phyloP scores from a whole-genome alignment of 2,329 filamentous ascomycete genomes.

The Arthrobotrys sphaeroides region DNA sequence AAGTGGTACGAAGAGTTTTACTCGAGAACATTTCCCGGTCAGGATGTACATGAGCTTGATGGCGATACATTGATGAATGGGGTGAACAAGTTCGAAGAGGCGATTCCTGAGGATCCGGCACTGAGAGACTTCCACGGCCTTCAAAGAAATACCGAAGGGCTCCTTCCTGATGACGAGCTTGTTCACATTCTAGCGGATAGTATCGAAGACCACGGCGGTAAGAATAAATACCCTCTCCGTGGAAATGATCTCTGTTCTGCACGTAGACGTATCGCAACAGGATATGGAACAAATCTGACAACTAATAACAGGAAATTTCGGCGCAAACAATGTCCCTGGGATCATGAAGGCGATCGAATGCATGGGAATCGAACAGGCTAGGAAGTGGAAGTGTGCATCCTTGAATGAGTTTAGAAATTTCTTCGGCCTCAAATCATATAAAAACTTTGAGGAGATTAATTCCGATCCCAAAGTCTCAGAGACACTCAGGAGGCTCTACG shows the following conservation, averaged over 20 bases:
- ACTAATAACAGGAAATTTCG: slow-evolving; percentile 67
- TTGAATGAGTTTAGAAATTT: slow-evolving; percentile 87
- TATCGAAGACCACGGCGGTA: slow-evolving; percentile 77
- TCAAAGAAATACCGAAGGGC: slow-evolving; percentile 69
- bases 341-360: slow-evolving; percentile 80
- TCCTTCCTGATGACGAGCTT: slow-evolving; percentile 78
- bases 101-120: slow-evolving; percentile 72
- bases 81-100: slow-evolving; percentile 71
- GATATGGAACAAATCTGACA: neutral
- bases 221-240: slow-evolving; percentile 53
- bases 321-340: slow-evolving; percentile 76
- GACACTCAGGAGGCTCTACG: slow-evolving; percentile 74
- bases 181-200: slow-evolving; percentile 73
- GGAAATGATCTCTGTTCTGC: slow-evolving; percentile 56
- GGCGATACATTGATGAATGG: slow-evolving; percentile 71
- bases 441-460: slow-evolving; percentile 84
- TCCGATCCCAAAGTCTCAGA: slow-evolving; percentile 76
- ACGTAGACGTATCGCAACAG: slow-evolving; percentile 55
- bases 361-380: slow-evolving; percentile 78
- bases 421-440: slow-evolving; percentile 78
- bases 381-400: slow-evolving; percentile 79
- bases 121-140: slow-evolving; percentile 75
- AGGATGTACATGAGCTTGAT: slow-evolving; percentile 61
- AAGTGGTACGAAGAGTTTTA: slow-evolving; percentile 77
- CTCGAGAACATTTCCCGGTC: slow-evolving; percentile 66